Evolutionary conservation across 2,329 filamentous ascomycete species (phyloP), one percentile per base, ranked within the genome.

Genomic region (Chrysosporium queenslandicum): DNA sequence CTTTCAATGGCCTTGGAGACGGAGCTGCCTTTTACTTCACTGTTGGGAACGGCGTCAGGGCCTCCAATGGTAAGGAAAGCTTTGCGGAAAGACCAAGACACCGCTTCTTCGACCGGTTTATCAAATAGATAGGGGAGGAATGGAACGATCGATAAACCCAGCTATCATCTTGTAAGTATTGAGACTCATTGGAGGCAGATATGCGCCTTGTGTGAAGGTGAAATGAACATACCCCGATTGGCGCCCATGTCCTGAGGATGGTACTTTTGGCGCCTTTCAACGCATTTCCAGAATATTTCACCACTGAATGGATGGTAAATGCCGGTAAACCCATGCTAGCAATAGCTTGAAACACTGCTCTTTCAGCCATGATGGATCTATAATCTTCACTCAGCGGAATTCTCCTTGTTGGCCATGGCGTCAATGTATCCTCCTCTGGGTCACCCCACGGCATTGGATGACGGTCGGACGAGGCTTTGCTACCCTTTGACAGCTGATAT

Each of bases 251-350:
- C 60, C 91, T 76, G 21, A 97, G 54, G 3, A 73, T 80, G 54
- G 77, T 74, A 64, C 86, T 94, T 75, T 92, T 91, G 18, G 77
- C 75, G 60, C 86, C 76, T 72, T 91, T 95, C 74, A 98, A 68
- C n/a, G 88, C 88, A 36, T 76, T 77, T 0, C 92, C 89, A 0
- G 87, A 90, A 65, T 98, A 96, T 55, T 82, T 80, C 48, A 98
- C 92, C 4, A 97, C 85, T 56, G 84, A 89, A 69, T 96, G 91
- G 53, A 97, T 95, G 0, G 89, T 95, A 57, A 96, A 87, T 0
- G 90, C 91, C 0, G 91, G 92, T 59, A 97, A 69, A 1, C 87
- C 92, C 92, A 98, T 98, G 63, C 82, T 87, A 0, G 92, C 92
- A 45, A 98, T 56, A 58, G 81, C 82, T 71, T 98, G 92, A 71